Percentiles rank a stretch among this genome's conserved stretches.
Evolutionary conservation across 306 rosid genomes (phyloP).

Genomic region (Trifolium repens): DNA sequence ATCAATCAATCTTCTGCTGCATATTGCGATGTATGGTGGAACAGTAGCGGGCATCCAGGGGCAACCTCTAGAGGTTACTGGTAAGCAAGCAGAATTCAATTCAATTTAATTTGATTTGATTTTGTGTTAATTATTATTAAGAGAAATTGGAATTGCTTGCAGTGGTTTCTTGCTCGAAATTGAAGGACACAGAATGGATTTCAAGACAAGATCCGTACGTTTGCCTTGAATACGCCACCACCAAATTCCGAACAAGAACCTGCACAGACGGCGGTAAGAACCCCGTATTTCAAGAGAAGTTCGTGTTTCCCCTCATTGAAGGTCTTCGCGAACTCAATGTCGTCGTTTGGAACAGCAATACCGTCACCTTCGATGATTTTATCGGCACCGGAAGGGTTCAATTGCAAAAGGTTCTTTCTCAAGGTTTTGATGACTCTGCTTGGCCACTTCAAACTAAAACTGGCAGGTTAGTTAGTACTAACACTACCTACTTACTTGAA

Average conservation of each 20-base stretch:
- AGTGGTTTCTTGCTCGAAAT: slow-evolving; percentile 75
- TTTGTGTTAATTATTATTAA: background rate
- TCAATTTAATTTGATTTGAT: background rate
- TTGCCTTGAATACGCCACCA: slow-evolving; percentile 70
- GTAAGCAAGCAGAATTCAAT: slow-evolving; percentile 37
- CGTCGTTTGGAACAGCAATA: slow-evolving; percentile 87
- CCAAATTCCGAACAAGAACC: slow-evolving; percentile 74
- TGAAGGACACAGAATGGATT: slow-evolving; percentile 91
- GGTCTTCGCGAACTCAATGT: slow-evolving; percentile 78
- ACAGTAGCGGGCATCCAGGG: slow-evolving; percentile 67
- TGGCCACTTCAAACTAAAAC: slow-evolving; percentile 88
- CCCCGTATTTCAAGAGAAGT: slow-evolving; percentile 83
- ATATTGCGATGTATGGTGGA: slow-evolving; percentile 47
- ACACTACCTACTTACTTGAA: no score
- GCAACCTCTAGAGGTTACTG: slow-evolving; percentile 72
- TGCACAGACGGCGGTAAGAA: slow-evolving; percentile 83
- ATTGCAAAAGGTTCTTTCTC: slow-evolving; percentile 74
- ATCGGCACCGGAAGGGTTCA: slow-evolving; percentile 86
- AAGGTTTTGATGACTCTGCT: slow-evolving; percentile 75
- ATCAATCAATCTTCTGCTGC: background rate
- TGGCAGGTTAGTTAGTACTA: slow-evolving; percentile 61
- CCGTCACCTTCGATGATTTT: slow-evolving; percentile 69
- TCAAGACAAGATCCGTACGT: slow-evolving; percentile 91
- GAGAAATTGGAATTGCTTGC: slow-evolving; percentile 26
- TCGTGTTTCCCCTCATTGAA: slow-evolving; percentile 67